Evolutionary conservation across 2,329 filamentous ascomycete genomes (phyloP).

Genomic region (Paraphoma sp.): DNA sequence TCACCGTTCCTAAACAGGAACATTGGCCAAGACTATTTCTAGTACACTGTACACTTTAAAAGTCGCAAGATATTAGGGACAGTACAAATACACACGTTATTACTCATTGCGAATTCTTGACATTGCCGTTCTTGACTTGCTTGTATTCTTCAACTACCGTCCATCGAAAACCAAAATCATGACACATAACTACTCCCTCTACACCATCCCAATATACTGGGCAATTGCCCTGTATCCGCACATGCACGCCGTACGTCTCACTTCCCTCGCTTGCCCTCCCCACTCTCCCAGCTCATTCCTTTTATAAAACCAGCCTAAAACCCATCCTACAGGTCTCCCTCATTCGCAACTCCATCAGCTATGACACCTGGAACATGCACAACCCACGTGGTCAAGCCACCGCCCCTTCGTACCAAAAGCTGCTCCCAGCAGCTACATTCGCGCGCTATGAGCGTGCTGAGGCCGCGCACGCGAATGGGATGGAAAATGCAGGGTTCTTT

Average conservation of each 20-base stretch:
- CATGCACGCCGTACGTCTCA: conserved; percentile 21
- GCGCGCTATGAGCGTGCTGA: conserved; percentile 52
- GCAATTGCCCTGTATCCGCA: conserved; percentile 28
- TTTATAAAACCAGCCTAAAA: neutral
- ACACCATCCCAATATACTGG: conserved; percentile 34
- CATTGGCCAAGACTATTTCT: too few species aligned
- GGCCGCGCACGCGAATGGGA: conserved; percentile 53
- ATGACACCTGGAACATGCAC: conserved; percentile 49
- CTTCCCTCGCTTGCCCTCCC: too few species aligned
- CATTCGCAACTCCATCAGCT: conserved; percentile 21
- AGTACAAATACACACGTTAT: neutral
- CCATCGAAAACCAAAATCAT: conserved; percentile 8
- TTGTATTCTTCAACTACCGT: neutral
- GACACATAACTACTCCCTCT: conserved; percentile 32
- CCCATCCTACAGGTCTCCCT: neutral
- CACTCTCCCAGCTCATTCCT: too few species aligned
- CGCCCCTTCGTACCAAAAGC: conserved; percentile 41
- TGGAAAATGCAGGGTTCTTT: conserved; percentile 56
- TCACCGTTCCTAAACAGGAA: too few species aligned
- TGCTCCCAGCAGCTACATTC: conserved; percentile 36
- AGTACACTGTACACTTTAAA: too few species aligned
- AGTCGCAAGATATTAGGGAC: too few species aligned
- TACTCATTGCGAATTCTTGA: neutral
- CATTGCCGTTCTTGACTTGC: neutral
- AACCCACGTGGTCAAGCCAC: conserved; percentile 47